Percentiles rank a stretch among this genome's conserved stretches.
These are phyloP conservation scores for Trichosporon coremiiforme DNA, from an alignment of 1,284 basidiomycete genomes.

Conservation along the genomic window DNA sequence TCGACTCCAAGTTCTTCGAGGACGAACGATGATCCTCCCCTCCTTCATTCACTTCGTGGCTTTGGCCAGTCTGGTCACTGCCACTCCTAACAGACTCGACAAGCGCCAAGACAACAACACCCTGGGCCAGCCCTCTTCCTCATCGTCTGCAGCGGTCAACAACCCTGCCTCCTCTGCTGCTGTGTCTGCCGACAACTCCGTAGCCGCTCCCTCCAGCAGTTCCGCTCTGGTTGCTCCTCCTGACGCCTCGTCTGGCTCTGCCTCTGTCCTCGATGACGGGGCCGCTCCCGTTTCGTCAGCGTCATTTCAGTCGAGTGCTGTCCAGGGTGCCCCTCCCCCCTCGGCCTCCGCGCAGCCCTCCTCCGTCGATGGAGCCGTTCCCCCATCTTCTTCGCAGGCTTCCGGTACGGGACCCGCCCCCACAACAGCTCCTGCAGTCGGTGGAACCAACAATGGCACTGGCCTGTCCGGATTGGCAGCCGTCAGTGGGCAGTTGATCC, in stretches of 20 bases:
- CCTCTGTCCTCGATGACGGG: too few relatives aligned
- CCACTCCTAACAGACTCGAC: neutral
- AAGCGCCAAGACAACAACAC: neutral
- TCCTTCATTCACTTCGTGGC: neutral
- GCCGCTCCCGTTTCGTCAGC: neutral
- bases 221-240: neutral
- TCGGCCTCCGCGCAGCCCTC: neutral
- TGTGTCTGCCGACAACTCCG: neutral
- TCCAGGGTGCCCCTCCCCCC: too few relatives aligned
- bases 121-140: neutral
- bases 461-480: neutral
- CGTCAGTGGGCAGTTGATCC: neutral
- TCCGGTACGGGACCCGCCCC: neutral
- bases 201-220: too few relatives aligned
- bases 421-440: neutral
- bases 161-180: neutral
- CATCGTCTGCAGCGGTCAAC: too few relatives aligned
- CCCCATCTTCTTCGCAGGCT: neutral
- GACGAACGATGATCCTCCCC: neutral
- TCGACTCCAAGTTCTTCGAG: neutral
- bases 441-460: neutral
- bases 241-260: neutral
- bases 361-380: neutral
- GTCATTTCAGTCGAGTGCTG: too few relatives aligned
- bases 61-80: neutral